A percentile compares a stretch with the other conserved stretches of the same genome.
These are phyloP conservation scores for Malus hybrid DNA, from an alignment of 331 rosid genomes.

Conservation along the genomic window DNA sequence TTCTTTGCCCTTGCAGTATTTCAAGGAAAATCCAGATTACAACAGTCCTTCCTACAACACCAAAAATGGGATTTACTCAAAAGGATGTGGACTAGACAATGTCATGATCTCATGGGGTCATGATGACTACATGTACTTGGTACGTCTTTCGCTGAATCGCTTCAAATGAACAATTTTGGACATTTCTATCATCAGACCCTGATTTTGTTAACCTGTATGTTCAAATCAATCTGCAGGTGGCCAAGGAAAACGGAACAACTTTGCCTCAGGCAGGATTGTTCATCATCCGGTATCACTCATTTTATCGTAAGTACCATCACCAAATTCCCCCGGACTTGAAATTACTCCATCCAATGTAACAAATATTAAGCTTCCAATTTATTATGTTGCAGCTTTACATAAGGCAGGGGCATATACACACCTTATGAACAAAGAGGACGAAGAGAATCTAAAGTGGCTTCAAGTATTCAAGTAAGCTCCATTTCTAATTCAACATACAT, in stretches of 20 bases:
- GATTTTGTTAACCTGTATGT: neutral
- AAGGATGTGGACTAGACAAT: constrained; percentile 65
- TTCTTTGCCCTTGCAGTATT: constrained; percentile 32
- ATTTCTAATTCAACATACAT: neutral
- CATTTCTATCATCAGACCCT: neutral
- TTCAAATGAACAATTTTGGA: neutral
- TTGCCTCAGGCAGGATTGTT: constrained; percentile 65
- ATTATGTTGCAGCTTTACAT: constrained; percentile 47
- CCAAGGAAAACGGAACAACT: constrained; percentile 57
- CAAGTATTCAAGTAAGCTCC: constrained; percentile 53
- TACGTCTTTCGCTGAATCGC: constrained; percentile 11
- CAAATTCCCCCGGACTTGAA: neutral
- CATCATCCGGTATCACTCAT: constrained; percentile 68
- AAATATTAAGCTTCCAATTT: neutral
- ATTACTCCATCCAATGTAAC: neutral
- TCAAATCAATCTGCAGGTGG: constrained; percentile 38
- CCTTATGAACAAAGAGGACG: constrained; percentile 62
- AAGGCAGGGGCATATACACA: constrained; percentile 56
- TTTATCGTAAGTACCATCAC: constrained; percentile 55
- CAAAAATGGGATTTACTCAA: constrained; percentile 42
- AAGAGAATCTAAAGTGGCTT: constrained; percentile 68
- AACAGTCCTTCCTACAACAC: constrained; percentile 27
- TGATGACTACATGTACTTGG: constrained; percentile 87
- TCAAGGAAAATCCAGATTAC: constrained; percentile 56
- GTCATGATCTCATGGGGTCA: constrained; percentile 79